phyloP scores from a whole-genome alignment of 129 eudicot genomes.

The Artemisia argyi region DNA sequence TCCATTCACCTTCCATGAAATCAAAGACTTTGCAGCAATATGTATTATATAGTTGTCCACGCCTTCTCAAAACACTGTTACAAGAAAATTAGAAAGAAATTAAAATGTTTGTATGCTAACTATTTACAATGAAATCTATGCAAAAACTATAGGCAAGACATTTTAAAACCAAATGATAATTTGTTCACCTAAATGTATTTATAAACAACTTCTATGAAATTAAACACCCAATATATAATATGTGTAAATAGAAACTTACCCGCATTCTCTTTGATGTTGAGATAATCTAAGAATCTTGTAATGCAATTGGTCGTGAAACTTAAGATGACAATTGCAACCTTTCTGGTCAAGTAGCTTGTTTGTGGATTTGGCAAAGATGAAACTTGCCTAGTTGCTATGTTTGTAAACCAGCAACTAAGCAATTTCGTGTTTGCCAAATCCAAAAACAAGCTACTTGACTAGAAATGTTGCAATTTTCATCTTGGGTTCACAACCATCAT shows the following conservation, averaged over 20 bases:
- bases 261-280: not conserved
- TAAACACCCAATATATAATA: no score
- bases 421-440: conserved; percentile 18
- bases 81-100: no score
- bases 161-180: no score
- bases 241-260: no score
- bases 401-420: conserved; percentile 27
- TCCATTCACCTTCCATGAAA: conserved; percentile 9
- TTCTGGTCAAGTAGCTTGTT: not conserved
- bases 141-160: no score
- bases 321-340: conserved; percentile 11
- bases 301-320: conserved; percentile 5
- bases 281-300: conserved; percentile 23
- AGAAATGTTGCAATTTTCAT: conserved; percentile 6
- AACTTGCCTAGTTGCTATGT: conserved; percentile 17
- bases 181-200: no score
- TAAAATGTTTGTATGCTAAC: no score
- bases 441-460: not conserved
- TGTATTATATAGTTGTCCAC: no score
- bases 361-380: conserved; percentile 14
- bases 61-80: not conserved
- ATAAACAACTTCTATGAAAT: no score
- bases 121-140: not conserved
- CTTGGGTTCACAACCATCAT: conserved; percentile 7
- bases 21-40: conserved; percentile 16